Evolutionary conservation across 345 rosid species (phyloP), one percentile per base, ranked within the genome.

Genomic region (Arabis alpina): DNA sequence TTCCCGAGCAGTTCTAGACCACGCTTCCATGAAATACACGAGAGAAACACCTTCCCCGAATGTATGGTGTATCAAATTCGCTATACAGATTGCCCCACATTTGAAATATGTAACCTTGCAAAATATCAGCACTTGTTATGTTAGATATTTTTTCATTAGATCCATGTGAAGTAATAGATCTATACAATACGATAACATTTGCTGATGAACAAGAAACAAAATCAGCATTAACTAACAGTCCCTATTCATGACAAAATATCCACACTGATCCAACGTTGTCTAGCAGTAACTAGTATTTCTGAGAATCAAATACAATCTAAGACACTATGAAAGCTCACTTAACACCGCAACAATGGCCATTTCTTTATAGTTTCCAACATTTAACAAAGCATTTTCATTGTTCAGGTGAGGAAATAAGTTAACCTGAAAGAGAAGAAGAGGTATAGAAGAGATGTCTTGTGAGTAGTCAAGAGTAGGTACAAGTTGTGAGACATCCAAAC

Each of bases 371-470:
- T 40, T 63, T 45, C 10, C 25, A 14, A 9, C 25, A 30, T 34
- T 27, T 10, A n/a, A 42, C 13, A 44, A 40, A 63, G 52, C 27
- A 1, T 40, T 23, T 40, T 25, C 15, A 19, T 0, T 1, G 64
- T 10, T 1, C 5, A 64, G 19, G 53, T 37, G 39, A 39, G 54
- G 12, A 13, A 59, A n/a, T n/a, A n/a, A 61, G 40, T 3, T 49
- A 25, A 74, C 79, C 70, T 81, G 84, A 23, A 78, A n/a, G 51
- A 77, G 57, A 49, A 78, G 6, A 10, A 81, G 73, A 24, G 84
- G 82, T 2, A 61, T 8, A 3, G 81, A 78, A 30, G 80, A 81
- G 16, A 71, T 67, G 27, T 57, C 80, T 39, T 9, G 6, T 8
- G 77, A 47, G 54, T 71, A 70, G 37, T 82, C 82, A 57, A 79